Evolutionary conservation across 768 basidiomycete species (phyloP).

Genomic region (Boletus rubroflammeus): DNA sequence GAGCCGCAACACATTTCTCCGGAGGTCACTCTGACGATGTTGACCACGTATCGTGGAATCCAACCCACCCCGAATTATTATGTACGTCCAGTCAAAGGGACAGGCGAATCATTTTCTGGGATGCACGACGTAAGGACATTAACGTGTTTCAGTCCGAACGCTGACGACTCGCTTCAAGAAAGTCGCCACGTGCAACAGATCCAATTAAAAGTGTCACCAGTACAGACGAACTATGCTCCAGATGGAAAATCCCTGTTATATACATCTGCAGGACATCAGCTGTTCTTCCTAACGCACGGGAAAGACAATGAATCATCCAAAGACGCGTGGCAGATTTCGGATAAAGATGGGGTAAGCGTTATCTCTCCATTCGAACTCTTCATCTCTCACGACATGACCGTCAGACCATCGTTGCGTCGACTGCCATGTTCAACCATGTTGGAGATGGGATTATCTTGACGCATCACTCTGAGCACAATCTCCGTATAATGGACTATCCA

Average conservation of each 20-base stretch:
- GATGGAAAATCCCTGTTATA: constrained; percentile 66
- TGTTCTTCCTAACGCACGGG: constrained; percentile 59
- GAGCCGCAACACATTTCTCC: constrained; percentile 60
- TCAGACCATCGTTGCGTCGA: constrained; percentile 52
- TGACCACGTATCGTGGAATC: constrained; percentile 84
- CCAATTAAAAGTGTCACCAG: constrained; percentile 55
- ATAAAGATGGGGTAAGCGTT: constrained; percentile 27
- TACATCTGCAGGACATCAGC: constrained; percentile 54
- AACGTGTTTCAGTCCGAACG: not conserved
- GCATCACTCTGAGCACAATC: constrained; percentile 57
- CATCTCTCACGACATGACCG: not conserved
- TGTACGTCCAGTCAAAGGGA: constrained; percentile 79
- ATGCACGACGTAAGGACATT: constrained; percentile 63
- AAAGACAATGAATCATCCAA: constrained; percentile 51
- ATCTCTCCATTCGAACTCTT: not conserved
- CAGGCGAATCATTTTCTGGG: constrained; percentile 76
- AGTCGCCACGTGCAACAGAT: constrained; percentile 64
- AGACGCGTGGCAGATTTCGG: constrained; percentile 45
- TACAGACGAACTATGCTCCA: constrained; percentile 67
- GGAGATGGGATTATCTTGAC: constrained; percentile 71
- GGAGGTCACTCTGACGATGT: constrained; percentile 76
- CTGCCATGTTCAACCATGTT: constrained; percentile 71
- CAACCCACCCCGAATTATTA: constrained; percentile 79
- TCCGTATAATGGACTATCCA: constrained; percentile 71
- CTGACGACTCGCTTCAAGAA: constrained; percentile 43